Percentiles rank a stretch among this genome's conserved stretches.
Evolutionary conservation across 768 basidiomycete genomes (phyloP).

Genomic region (Cystofilobasidium ferigula): DNA sequence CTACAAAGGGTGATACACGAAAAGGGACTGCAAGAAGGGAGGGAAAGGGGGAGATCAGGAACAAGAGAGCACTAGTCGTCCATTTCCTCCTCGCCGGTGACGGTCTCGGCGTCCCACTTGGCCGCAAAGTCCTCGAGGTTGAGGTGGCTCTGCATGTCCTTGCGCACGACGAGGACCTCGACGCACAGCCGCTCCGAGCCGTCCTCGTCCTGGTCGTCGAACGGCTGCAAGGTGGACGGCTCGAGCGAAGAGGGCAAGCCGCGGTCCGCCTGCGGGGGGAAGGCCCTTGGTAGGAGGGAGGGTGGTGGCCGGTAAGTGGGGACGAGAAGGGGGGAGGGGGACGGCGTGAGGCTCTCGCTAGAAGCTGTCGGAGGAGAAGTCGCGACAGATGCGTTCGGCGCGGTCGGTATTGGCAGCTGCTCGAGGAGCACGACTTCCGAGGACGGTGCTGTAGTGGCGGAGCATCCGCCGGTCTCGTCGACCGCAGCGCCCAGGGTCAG

Average conservation of each 20-base stretch:
- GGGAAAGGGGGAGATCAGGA: neutral
- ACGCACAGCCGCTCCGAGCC: conserved; percentile 24
- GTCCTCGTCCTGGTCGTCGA: conserved; percentile 5
- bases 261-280: neutral
- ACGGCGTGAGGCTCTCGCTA: neutral
- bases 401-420: neutral
- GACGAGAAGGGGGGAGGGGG: conserved; percentile 11
- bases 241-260: neutral
- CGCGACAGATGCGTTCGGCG: neutral
- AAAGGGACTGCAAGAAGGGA: neutral
- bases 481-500: neutral
- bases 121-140: conserved; percentile 18
- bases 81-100: neutral
- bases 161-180: conserved; percentile 20
- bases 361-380: neutral
- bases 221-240: too few species aligned
- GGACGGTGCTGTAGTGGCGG: too few species aligned
- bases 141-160: conserved; percentile 21
- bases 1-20: too few species aligned
- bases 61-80: neutral
- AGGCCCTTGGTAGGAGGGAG: conserved; percentile 9
- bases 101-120: neutral
- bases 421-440: neutral
- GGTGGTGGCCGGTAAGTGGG: conserved; percentile 19
- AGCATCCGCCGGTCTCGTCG: too few species aligned